A percentile compares a stretch with the other conserved stretches of the same genome.
Conservation (phyloP, 108 stramenopile genomes). For the Fragilaria radians region DNA sequence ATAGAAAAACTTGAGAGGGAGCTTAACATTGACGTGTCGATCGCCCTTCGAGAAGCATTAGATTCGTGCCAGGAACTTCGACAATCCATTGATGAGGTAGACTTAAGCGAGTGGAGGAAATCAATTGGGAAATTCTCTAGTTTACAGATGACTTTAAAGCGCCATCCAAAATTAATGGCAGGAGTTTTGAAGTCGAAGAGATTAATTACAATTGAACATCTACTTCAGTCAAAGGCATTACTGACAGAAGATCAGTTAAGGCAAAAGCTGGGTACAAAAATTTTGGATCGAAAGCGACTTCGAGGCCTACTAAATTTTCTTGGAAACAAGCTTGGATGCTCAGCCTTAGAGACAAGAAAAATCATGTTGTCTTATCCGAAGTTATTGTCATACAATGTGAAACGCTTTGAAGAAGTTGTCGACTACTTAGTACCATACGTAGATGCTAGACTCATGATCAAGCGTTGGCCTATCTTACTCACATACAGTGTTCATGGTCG, state of each 20-base stretch:
- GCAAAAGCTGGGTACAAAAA: neutral
- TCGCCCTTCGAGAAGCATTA: too few relatives aligned
- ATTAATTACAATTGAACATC: neutral
- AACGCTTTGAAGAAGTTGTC: slow-evolving; percentile 1
- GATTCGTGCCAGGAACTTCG: slow-evolving; percentile 1
- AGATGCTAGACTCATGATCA: neutral
- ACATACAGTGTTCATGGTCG: slow-evolving; percentile 1
- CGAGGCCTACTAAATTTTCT: neutral
- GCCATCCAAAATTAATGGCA: neutral
- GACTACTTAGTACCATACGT: neutral
- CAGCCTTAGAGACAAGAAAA: neutral
- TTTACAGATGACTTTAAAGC: neutral
- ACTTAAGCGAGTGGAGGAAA: neutral
- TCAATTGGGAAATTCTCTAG: neutral
- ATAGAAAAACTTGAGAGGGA: too few relatives aligned
- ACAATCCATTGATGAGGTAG: neutral
- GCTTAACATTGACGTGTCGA: too few relatives aligned
- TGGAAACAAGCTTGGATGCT: neutral
- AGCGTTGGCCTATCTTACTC: neutral
- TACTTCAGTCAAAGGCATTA: neutral
- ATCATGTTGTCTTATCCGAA: neutral
- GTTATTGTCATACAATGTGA: neutral
- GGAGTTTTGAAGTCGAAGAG: neutral
- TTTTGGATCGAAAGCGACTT: neutral
- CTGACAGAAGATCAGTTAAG: neutral